Evolutionary conservation across 2,329 filamentous ascomycete species (phyloP), one percentile per base, ranked within the genome.

Genomic region (Colletotrichum tropicicola): DNA sequence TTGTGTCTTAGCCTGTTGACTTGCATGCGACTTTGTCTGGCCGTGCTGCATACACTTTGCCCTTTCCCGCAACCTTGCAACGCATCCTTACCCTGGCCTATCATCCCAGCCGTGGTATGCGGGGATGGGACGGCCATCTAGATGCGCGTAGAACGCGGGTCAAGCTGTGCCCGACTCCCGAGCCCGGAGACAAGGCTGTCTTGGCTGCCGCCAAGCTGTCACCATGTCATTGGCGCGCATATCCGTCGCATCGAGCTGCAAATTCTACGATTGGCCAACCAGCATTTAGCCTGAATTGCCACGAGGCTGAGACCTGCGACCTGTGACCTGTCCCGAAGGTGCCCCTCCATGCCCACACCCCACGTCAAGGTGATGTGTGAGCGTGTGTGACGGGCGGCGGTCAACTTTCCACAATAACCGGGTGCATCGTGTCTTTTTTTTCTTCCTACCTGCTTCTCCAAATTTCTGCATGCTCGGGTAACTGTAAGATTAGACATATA

Each of bases 321-420:
- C 35, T 47, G 53, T 59, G 35, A 66, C 59, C 63, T 58, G 30
- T 58, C 59, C 56, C 59, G 19, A 62, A 43, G 15, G 35, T 52
- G 59, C 59, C 59, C 58, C 59, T 64, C 59, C 51, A 57, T 48
- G 41, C 53, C 47, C 59, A 54, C 58, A 39, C 59, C 64, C 64
- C 64, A 64, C 64, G 59, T 64, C 49, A 64, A 51, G n/a, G 54
- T 63, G 59, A 66, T 66, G 59, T 59, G 52, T 39, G 39, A 32
- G 41, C 27, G 45, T 45, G 53, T 9, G 19, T 23, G 21, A 44
- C 49, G 49, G 41, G 48, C 56, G 47, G 43, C 44, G 51, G 51
- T 30, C 37, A 65, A 62, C 44, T 56, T 65, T 37, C 19, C 57
- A 35, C 25, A 23, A 55, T 44, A 61, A 15, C 28, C 49, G 17